These are phyloP conservation scores for Tillandsia fasciculata DNA, from an alignment of 176 grass and related monocot genomes.

Conservation along the genomic window DNA sequence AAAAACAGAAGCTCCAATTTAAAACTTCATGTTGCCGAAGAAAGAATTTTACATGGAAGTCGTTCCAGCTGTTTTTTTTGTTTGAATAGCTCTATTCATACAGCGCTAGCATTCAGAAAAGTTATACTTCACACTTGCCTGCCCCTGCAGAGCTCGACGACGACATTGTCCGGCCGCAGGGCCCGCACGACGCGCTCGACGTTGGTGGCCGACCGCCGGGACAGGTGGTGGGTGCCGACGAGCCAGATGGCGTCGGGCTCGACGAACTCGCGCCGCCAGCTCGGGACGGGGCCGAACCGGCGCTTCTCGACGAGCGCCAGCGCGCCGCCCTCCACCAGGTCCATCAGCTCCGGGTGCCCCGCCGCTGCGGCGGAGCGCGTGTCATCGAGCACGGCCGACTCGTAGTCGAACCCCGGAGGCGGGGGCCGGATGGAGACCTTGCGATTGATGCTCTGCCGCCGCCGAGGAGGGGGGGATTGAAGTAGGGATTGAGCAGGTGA, in stretches of 20 bases:
- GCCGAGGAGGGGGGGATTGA: background rate
- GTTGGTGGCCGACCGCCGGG: conserved; percentile 40
- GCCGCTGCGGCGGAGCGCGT: conserved; percentile 37
- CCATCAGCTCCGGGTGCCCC: conserved; percentile 46
- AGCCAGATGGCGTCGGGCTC: conserved; percentile 86
- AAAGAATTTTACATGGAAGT: too few relatives aligned
- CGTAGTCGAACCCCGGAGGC: conserved; percentile 76
- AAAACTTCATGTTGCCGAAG: too few relatives aligned
- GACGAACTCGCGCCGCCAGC: conserved; percentile 68
- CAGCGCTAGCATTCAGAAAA: background rate
- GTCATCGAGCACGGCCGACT: conserved; percentile 45
- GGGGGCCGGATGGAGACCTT: conserved; percentile 52
- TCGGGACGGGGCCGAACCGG: conserved; percentile 69
- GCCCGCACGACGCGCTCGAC: conserved; percentile 65
- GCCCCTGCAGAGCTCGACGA: conserved; percentile 94
- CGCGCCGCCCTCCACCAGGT: conserved; percentile 60
- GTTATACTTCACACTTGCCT: conserved; percentile 38
- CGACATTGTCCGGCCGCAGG: conserved; percentile 67
- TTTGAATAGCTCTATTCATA: too few relatives aligned
- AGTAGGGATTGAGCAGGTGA: conserved; percentile 14
- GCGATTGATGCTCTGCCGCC: background rate
- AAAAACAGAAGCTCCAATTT: too few relatives aligned
- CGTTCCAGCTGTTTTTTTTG: too few relatives aligned
- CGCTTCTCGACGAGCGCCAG: conserved; percentile 65
- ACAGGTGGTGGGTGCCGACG: conserved; percentile 80